Evolutionary conservation across 345 rosid species (phyloP).

Genomic region (Jatropha curcas): DNA sequence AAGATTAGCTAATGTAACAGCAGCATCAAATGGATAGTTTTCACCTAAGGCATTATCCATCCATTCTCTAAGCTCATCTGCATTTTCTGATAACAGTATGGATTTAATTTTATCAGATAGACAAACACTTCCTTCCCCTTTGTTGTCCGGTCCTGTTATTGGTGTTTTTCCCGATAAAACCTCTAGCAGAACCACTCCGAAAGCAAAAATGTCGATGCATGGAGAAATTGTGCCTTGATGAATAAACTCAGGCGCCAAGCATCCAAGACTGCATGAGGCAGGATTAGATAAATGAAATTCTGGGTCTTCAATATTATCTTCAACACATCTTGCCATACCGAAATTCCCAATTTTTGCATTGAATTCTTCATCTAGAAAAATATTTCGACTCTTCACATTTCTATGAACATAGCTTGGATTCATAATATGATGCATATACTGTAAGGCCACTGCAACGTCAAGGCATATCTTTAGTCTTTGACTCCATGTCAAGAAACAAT

Average conservation of each 20-base stretch:
- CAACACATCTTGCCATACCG: slow-evolving; percentile 60
- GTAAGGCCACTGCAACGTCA: slow-evolving; percentile 80
- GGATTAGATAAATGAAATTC: slow-evolving; percentile 35
- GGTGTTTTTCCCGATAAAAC: slow-evolving; percentile 68
- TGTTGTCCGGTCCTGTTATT: slow-evolving; percentile 37
- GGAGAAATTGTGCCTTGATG: slow-evolving; percentile 50
- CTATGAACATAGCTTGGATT: slow-evolving; percentile 71
- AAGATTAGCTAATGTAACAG: slow-evolving; percentile 59
- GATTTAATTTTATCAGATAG: slow-evolving; percentile 46
- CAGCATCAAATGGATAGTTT: slow-evolving; percentile 65
- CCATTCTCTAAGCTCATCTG: slow-evolving; percentile 58
- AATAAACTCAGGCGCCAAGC: slow-evolving; percentile 60
- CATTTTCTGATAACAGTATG: slow-evolving; percentile 45
- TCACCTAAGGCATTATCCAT: slow-evolving; percentile 78
- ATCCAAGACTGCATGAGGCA: slow-evolving; percentile 41
- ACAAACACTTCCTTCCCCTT: slow-evolving; percentile 38
- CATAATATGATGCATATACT: slow-evolving; percentile 83
- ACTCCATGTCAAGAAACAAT: slow-evolving; percentile 84
- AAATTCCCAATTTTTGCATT: slow-evolving; percentile 76
- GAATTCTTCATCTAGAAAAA: slow-evolving; percentile 87
- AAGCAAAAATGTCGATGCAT: slow-evolving; percentile 65
- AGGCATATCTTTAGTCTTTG: slow-evolving; percentile 86
- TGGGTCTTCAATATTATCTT: slow-evolving; percentile 35
- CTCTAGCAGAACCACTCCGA: slow-evolving; percentile 71
- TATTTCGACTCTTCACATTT: slow-evolving; percentile 66